A percentile compares a stretch with the other conserved stretches of the same genome.
Evolutionary conservation across 2,329 filamentous ascomycete species (phyloP).

Genomic region (Phaeoacremonium minimum): DNA sequence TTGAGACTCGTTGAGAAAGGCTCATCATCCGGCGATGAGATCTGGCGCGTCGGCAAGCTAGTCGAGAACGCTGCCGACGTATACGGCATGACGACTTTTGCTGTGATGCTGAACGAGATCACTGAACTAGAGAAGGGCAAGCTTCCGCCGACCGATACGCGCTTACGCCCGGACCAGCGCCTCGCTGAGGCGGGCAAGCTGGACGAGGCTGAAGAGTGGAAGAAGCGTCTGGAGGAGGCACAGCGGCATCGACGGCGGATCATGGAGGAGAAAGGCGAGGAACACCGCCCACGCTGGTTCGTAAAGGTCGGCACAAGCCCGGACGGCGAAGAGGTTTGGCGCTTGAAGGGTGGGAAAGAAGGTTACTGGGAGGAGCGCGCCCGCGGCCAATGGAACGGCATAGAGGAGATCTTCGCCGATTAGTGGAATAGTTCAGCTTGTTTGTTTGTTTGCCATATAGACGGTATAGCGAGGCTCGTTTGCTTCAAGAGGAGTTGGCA

Average conservation of each 20-base stretch:
- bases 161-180: constrained; percentile 83
- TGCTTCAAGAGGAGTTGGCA: too few relatives aligned
- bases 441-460: too few relatives aligned
- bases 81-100: constrained; percentile 87
- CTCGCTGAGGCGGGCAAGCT: constrained; percentile 36
- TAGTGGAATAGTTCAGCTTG: too few relatives aligned
- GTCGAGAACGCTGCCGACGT: constrained; percentile 75
- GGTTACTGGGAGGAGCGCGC: constrained; percentile 90
- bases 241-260: constrained; percentile 72
- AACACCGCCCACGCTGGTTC: constrained; percentile 81
- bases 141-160: constrained; percentile 76
- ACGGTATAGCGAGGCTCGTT: too few relatives aligned
- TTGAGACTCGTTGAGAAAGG: constrained; percentile 52
- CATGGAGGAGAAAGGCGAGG: constrained; percentile 70
- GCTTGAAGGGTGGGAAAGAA: constrained; percentile 74
- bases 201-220: constrained; percentile 18
- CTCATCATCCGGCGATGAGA: constrained; percentile 55
- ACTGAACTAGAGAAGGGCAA: constrained; percentile 72
- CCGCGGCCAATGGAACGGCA: constrained; percentile 59
- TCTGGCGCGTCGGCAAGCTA: constrained; percentile 76
- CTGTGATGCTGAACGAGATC: constrained; percentile 81
- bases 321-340: constrained; percentile 67
- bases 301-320: constrained; percentile 54
- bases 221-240: constrained; percentile 70
- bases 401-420: constrained; percentile 46